Conservation (phyloP, 805 yeast species). For the Spathaspora girioi region DNA sequence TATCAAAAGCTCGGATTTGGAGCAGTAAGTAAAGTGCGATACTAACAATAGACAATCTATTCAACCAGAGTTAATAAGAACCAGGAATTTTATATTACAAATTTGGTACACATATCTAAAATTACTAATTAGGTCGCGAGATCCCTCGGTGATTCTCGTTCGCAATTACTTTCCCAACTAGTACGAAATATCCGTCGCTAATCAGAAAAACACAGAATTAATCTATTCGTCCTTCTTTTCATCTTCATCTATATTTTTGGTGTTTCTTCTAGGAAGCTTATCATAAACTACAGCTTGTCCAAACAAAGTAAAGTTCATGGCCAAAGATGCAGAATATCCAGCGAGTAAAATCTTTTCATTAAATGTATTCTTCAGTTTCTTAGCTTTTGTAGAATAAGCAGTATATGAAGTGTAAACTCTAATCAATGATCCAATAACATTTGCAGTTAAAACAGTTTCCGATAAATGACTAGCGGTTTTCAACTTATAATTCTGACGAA, state of each 20-base stretch:
- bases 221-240: slow-evolving; percentile 6
- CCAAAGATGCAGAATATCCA: slow-evolving; percentile 34
- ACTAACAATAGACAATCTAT: too few relatives aligned
- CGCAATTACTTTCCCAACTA: not conserved
- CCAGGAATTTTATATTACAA: too few relatives aligned
- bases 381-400: slow-evolving; percentile 15
- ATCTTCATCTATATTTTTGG: slow-evolving; percentile 5
- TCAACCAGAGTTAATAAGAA: too few relatives aligned
- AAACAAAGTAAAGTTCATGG: slow-evolving; percentile 30
- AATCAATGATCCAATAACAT: slow-evolving; percentile 33
- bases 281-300: slow-evolving; percentile 30
- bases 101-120: not conserved
- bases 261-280: slow-evolving; percentile 5
- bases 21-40: too few relatives aligned
- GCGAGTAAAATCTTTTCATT: slow-evolving; percentile 34
- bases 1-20: too few relatives aligned
- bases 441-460: slow-evolving; percentile 37
- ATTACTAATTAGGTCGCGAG: not conserved
- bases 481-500: slow-evolving; percentile 28
- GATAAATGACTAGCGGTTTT: slow-evolving; percentile 36
- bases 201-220: not conserved
- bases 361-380: slow-evolving; percentile 16
- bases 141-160: not conserved
- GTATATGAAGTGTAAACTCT: slow-evolving; percentile 39
- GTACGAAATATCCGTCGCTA: not conserved